These are phyloP conservation scores for Boletus rufocinnamomeus DNA, from an alignment of 768 basidiomycete species.

Conservation along the genomic window DNA sequence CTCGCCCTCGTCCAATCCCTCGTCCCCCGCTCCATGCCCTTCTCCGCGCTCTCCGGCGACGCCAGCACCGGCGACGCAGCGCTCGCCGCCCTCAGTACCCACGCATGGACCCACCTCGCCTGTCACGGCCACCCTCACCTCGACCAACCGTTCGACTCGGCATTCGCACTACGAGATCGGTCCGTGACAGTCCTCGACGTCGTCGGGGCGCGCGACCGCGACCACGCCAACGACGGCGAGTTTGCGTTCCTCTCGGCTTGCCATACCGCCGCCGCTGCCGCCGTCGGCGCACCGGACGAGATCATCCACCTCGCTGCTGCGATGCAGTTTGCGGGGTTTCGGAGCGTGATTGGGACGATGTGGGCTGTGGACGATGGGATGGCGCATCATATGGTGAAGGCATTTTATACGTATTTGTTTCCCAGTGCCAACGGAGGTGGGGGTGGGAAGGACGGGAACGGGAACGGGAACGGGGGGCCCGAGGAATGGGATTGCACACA, in stretches of 20 bases:
- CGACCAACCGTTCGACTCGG: conserved; percentile 29
- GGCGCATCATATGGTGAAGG: conserved; percentile 22
- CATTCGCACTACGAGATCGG: conserved; percentile 28
- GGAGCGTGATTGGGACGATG: conserved; percentile 39
- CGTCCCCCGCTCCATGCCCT: conserved; percentile 19
- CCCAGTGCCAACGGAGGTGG: too few relatives aligned
- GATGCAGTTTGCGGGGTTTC: conserved; percentile 38
- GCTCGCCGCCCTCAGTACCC: conserved; percentile 14
- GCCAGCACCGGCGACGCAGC: conserved; percentile 19
- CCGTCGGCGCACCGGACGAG: conserved; percentile 39
- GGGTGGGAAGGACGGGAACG: background rate
- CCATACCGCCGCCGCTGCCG: conserved; percentile 35
- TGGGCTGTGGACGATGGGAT: conserved; percentile 35
- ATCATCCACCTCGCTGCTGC: conserved; percentile 38
- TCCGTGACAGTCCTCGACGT: conserved; percentile 26
- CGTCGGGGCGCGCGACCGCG: conserved; percentile 2
- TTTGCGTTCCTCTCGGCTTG: conserved; percentile 40
- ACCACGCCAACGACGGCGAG: background rate
- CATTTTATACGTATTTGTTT: conserved; percentile 27
- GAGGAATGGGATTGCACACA: background rate
- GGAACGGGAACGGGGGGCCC: background rate
- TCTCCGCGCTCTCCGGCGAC: conserved; percentile 12
- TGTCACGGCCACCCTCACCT: conserved; percentile 32
- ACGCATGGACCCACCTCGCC: conserved; percentile 35
- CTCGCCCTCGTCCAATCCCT: conserved; percentile 23